Base-by-base conservation (phyloP, 179 eudicot genomes). In the Beta macrorhiza region DNA sequence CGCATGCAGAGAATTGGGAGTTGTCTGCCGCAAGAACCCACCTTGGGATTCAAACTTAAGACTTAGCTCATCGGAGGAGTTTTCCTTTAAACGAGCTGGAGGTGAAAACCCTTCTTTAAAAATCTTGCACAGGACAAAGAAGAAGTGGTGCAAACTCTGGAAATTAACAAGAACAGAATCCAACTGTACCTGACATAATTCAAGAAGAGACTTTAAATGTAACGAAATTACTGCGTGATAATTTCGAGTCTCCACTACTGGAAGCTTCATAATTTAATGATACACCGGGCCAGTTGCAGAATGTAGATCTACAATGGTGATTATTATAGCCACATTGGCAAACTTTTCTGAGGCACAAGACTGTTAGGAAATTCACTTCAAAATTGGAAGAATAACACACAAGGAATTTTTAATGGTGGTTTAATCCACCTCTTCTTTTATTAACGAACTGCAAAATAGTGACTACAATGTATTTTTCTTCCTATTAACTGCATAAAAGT, bases 51-150 rank as follows among this genome's bases (percentile, higher is more conserved):
- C 89, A 79, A 92, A 85, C 82, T 88, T 89, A n/a, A 51, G 82
- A 65, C 74, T 89, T 72, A 75, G 73, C 68, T 81, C 90, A 82
- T 85, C 79, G 80, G 92, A 82, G 44, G 88, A 79, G 52, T 78
- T 85, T 68, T 87, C 89, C 74, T 84, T 76, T 75, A 79, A 77
- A 73, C 86, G 51, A 55, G 75, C 76, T 67, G 82, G 67, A 71
- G 87, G 75, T 6, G 78, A 22, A 85, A 85, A 78, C 72, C 97
- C 97, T 88, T 97, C 99, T 82, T 84, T 91, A 52, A 94, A 87
- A 79, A 94, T 81, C 84, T 97, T 97, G 93, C 90, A 88, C n/a
- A 94, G 87, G 80, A 94, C 90, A 90, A 97, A 97, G 86, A 92
- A 94, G 86, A 94, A 92, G 87, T 97, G 97, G 86, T 97, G 99